phyloP scores from a whole-genome alignment of 176 grass and related monocot species.

The Triticum timopheevii region DNA sequence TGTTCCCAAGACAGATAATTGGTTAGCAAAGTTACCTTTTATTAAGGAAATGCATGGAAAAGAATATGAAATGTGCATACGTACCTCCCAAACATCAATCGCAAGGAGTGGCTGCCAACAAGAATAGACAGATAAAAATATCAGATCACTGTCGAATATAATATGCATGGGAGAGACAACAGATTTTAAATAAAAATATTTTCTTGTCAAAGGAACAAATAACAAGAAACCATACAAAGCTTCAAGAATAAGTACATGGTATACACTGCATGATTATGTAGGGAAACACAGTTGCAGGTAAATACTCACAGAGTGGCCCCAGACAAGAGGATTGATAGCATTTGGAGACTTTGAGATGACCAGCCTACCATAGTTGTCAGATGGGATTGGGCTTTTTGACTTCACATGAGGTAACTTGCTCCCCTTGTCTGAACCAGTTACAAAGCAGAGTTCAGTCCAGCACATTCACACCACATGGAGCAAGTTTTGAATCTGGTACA shows the following conservation, averaged over 20 bases:
- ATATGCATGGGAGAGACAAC: background rate
- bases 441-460: conserved; percentile 1
- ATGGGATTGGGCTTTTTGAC: conserved; percentile 71
- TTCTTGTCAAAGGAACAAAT: background rate
- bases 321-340: conserved; percentile 83
- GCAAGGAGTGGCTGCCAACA: conserved; percentile 82
- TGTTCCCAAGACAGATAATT: conserved; percentile 23
- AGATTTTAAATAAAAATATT: background rate
- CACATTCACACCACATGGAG: background rate
- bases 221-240: background rate
- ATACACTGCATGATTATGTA: background rate
- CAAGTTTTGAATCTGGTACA: background rate
- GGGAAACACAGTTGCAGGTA: background rate
- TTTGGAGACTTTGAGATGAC: conserved; percentile 81
- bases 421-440: conserved; percentile 57
- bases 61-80: background rate
- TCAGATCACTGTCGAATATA: background rate
- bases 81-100: conserved; percentile 98
- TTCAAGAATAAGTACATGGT: background rate
- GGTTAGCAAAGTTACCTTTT: conserved; percentile 28
- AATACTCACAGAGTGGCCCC: conserved; percentile 83
- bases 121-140: conserved; percentile 38
- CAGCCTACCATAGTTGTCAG: conserved; percentile 71
- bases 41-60: background rate
- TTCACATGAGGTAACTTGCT: conserved; percentile 71